phyloP scores from a whole-genome alignment of 75 land plant species.

The Cunninghamia lanceolata region DNA sequence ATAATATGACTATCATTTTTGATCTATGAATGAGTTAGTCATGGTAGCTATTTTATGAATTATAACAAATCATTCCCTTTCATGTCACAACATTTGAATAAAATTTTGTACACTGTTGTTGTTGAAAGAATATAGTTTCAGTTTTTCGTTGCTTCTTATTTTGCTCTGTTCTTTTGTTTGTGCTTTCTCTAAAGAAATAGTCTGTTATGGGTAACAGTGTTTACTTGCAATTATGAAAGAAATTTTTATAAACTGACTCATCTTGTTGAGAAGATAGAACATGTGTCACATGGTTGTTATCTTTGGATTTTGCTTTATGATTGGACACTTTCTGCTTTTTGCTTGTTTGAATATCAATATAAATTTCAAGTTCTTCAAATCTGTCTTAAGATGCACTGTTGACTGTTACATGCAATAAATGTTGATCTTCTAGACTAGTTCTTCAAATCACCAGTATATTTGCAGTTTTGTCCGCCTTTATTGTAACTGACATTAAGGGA shows the following conservation, averaged over 20 bases:
- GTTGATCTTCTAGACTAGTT: not conserved
- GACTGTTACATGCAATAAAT: not conserved
- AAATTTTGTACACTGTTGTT: not conserved
- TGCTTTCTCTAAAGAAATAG: too few species aligned
- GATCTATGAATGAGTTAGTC: too few species aligned
- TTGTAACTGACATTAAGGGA: not conserved
- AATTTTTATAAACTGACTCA: not conserved
- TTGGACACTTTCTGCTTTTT: not conserved
- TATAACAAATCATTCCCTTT: too few species aligned
- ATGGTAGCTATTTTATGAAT: not conserved
- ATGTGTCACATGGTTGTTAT: not conserved
- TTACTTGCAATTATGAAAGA: not conserved
- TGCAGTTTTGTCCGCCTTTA: not conserved
- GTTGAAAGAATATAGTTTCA: too few species aligned
- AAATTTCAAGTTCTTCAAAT: not conserved
- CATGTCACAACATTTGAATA: not conserved
- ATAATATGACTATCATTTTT: too few species aligned
- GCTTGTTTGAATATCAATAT: not conserved
- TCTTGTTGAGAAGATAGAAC: not conserved
- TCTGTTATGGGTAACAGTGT: not conserved
- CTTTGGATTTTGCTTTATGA: not conserved
- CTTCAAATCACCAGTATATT: not conserved
- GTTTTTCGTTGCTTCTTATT: too few species aligned
- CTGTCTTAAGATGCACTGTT: not conserved
- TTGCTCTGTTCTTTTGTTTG: too few species aligned